Evolutionary conservation across 306 rosid genomes (phyloP), one percentile per base, ranked within the genome.

Genomic region (Aeschynomene evenia): DNA sequence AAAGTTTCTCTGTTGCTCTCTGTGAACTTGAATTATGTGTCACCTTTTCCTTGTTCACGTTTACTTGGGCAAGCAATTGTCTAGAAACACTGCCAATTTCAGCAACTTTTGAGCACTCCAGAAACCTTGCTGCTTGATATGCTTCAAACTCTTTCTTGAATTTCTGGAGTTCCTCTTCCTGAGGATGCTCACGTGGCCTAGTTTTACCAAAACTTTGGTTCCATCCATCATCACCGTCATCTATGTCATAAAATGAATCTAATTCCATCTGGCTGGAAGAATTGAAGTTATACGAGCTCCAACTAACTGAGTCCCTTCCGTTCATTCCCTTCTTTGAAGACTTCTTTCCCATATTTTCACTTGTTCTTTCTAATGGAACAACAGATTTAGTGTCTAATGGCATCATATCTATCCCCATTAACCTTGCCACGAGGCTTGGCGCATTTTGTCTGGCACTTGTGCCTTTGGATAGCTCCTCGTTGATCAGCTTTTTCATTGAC

Each of bases 121-220:
- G 82, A 66, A 89, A 83, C 82, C 97, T 87, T 36, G 91, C 84
- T 49, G 96, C 88, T 72, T 91, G 99, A 83, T 84, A 95, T 57
- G 91, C 96, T 85, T 88, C 99, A 77, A 89, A 95, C 73, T 95
- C 99, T 84, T 84, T 91, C 88, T 89, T 89, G 74, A 95, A 95
- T 80, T 84, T 91, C 74, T 89, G 95, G 48, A 95, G 81, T 76
- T 89, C 97, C 84, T 95, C 91, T 72, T 95, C 99, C 72, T 91
- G 99, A 61, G 97, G 99, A 87, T 95, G 99, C 46, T 89, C 99
- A 51, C 86, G 81, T 23, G 80, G 90, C 77, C 76, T 83, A 37
- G 87, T 85, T 70, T 83, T 76, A 49, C 86, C 96, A 20, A 77
- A 62, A 73, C 77, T 80, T 63, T 45, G 75, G 59, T 45, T 71